Evolutionary conservation across 208 protist genomes (phyloP).

Genomic region (Naegleria fowleri): DNA sequence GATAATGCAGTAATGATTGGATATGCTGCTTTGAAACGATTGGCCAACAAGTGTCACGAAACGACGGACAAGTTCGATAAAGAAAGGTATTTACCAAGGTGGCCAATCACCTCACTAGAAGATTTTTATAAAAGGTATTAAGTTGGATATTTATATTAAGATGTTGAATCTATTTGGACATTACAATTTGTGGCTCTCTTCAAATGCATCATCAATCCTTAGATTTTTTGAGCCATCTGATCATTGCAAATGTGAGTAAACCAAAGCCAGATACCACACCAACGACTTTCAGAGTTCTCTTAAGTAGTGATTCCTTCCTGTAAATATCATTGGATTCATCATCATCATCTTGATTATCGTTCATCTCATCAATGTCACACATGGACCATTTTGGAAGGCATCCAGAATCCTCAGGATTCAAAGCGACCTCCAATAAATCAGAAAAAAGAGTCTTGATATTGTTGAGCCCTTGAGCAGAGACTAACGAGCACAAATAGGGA

Average conservation of each 20-base stretch:
- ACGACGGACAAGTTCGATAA: not conserved
- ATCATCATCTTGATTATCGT: not conserved
- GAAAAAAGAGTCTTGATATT: not conserved
- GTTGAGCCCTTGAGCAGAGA: not conserved
- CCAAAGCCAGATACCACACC: not conserved
- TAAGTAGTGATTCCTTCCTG: not conserved
- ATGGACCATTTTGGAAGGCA: not conserved
- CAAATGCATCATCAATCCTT: not conserved
- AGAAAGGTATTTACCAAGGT: not conserved
- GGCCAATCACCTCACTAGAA: not conserved
- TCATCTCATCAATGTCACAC: not conserved
- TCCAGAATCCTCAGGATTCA: not conserved
- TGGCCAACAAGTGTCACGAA: not conserved
- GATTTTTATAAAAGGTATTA: not conserved
- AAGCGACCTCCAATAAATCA: not conserved
- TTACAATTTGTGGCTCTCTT: no score
- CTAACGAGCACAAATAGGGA: not conserved
- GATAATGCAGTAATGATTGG: conserved; percentile 36
- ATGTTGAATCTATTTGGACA: no score
- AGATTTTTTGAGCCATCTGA: not conserved
- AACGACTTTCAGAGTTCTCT: not conserved
- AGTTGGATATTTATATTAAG: no score
- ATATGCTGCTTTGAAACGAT: conserved; percentile 16
- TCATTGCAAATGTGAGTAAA: not conserved
- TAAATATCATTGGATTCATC: not conserved